Percentiles rank a stretch among this genome's conserved stretches.
phyloP scores from a whole-genome alignment of 2,329 filamentous ascomycete genomes.

The Cladosporium sp. region DNA sequence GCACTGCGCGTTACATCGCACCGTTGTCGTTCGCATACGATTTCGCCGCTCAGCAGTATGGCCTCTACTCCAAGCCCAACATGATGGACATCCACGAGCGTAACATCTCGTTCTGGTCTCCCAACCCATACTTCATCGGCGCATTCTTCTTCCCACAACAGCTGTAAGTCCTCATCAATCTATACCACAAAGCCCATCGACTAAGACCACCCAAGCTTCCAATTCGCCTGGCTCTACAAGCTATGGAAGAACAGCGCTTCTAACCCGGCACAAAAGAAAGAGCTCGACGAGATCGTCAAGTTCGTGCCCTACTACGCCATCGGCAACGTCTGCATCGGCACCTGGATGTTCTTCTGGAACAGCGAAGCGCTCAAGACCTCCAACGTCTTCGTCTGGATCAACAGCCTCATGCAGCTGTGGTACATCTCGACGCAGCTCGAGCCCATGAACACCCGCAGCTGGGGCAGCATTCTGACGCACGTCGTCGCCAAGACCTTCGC shows the following conservation, averaged over 20 bases:
- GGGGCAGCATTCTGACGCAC: constrained; percentile 57
- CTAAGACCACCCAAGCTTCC: constrained; percentile 39
- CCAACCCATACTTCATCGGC: constrained; percentile 60
- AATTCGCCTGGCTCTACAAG: constrained; percentile 59
- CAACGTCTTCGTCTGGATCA: constrained; percentile 59
- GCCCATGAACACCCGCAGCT: constrained; percentile 51
- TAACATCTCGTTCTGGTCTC: constrained; percentile 60
- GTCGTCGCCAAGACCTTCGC: constrained; percentile 61
- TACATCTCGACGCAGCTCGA: constrained; percentile 53
- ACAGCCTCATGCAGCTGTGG: constrained; percentile 56
- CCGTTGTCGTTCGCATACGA: constrained; percentile 57
- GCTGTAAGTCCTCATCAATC: constrained; percentile 32
- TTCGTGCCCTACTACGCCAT: constrained; percentile 58
- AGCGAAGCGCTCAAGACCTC: constrained; percentile 50
- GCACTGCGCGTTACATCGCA: constrained; percentile 55
- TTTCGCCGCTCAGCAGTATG: constrained; percentile 61
- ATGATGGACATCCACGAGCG: constrained; percentile 61
- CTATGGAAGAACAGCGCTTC: constrained; percentile 52
- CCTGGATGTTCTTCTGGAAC: constrained; percentile 67
- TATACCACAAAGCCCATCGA: background rate
- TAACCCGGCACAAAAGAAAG: constrained; percentile 41
- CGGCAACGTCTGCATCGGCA: constrained; percentile 61
- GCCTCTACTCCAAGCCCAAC: constrained; percentile 56
- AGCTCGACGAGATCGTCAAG: constrained; percentile 52
- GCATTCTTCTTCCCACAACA: constrained; percentile 64